Base-by-base conservation (phyloP, 495 filamentous ascomycete genomes). In the Aspergillus wentii region DNA sequence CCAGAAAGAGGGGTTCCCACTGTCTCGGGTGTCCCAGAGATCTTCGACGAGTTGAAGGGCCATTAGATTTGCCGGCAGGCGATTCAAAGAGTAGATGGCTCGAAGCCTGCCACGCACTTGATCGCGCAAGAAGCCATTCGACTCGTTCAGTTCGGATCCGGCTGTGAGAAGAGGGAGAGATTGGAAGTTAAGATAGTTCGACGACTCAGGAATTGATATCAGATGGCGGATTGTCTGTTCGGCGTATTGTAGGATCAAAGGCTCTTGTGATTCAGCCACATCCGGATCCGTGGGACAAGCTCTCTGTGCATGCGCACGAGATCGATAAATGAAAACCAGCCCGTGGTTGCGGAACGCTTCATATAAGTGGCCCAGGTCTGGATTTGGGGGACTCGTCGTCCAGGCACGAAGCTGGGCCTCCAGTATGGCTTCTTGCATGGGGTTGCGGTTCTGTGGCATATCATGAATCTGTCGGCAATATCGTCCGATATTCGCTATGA, bases 341-440 rank as follows among this genome's bases (percentile, higher is more conserved):
- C 44, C 38, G 23, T 47, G 33, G 26, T 42, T 41, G 33, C 39
- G 38, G 33, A 47, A 42, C 17, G 44, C 38, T 33, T 47, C 44
- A 42, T 38, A 38, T 23, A 42, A 33, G 20, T 38, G 38, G 19
- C 29, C 38, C 33, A 42, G 28, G 20, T 29, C 32, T 27, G 19
- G 27, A 38, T 47, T 42, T 41, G 38, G 27, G 19, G 33, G n/a
- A 13, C 33, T 41, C 17, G 38, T 28, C 33, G 8, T 30, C 38
- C 38, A 47, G 16, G 33, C 30, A 20, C 7, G 17, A 20, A 47
- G 33, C 18, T 41, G 38, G 11, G 31, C n/a, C 38, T 47, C 44
- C 31, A 38, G 13, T 4, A 34, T 17, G 28, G 38, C 44, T 41
- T 47, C 33, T 30, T 34, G 33, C 29, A 28, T 33, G 26, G 22